phyloP scores from a whole-genome alignment of 2,329 filamentous ascomycete species.

The Phoma herbarum region DNA sequence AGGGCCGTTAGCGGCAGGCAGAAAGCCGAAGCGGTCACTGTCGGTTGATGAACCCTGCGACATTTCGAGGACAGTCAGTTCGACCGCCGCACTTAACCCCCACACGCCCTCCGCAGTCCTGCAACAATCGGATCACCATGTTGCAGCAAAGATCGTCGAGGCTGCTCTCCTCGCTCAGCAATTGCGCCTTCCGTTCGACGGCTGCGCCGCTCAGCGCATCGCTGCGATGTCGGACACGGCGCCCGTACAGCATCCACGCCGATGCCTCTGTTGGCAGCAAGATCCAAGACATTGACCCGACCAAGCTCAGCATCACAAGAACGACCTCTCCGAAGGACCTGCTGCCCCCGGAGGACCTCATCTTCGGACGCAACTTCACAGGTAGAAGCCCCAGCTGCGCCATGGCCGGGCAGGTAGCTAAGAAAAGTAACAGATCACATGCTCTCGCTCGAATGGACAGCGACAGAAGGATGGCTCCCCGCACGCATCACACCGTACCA shows the following conservation, averaged over 20 bases:
- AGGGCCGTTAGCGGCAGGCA: constrained; percentile 22
- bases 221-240: constrained; percentile 56
- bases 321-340: constrained; percentile 79
- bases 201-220: constrained; percentile 50
- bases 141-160: constrained; percentile 48
- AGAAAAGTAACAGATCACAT: constrained; percentile 79
- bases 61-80: constrained; percentile 26
- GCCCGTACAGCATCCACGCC: constrained; percentile 60
- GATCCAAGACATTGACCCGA: constrained; percentile 76
- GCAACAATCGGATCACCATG: constrained; percentile 40
- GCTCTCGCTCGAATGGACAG: constrained; percentile 93
- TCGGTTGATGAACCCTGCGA: constrained; percentile 36
- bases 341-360: constrained; percentile 77
- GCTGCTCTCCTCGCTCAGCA: constrained; percentile 45
- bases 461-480: constrained; percentile 80
- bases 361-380: constrained; percentile 92
- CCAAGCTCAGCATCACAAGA: constrained; percentile 76
- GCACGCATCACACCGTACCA: constrained; percentile 92
- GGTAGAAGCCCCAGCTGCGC: constrained; percentile 60
- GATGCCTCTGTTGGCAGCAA: constrained; percentile 59
- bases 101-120: constrained; percentile 24
- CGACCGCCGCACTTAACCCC: constrained; percentile 23
- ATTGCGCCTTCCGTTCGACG: constrained; percentile 38
- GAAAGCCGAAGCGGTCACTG: constrained; percentile 29
- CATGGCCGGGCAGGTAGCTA: constrained; percentile 20